Evolutionary conservation across 306 rosid species (phyloP), one percentile per base, ranked within the genome.

Genomic region (Trichosanthes truncata): DNA sequence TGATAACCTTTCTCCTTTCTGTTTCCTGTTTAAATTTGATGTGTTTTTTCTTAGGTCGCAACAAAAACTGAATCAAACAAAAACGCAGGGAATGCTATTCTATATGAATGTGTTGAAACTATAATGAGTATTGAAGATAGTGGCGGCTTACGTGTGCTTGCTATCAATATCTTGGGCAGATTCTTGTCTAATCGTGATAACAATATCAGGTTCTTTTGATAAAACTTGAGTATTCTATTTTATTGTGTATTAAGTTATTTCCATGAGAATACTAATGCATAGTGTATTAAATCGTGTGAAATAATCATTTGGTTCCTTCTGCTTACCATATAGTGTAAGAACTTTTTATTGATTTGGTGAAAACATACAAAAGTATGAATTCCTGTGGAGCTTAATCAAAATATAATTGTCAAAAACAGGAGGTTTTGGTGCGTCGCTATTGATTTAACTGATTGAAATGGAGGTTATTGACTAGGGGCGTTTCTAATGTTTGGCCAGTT

Each of bases 111-210:
- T 80, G 99, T 95, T 57, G 97, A 90, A 87, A 95, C 99, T 80
- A 93, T 95, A 77, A 95, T 95, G 99, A 93, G 97, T 82, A 89
- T 95, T 60, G 97, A 95, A 91, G 97, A 95, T 84, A 91, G 84
- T 79, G 94, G 99, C 61, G 99, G 99, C 83, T 87, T 95, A 78
- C 97, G 99, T 15, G 99, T 95, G 57, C 97, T 95, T 80, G 99
- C 97, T 80, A 90, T 95, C 85, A 95, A 95, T 85, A 93, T 93
- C 84, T 84, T 95, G 81, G 99, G 99, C 75, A 91, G 99, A 88
- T 95, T 95, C 88, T 91, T 95, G 88, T 93, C 99, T 40, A 95
- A 93, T 77, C 96, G 96, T 53, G 99, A 95, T 88, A 95, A 95
- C 84, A 95, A 95, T 87, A 95, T 95, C 89, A 95, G 99, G 99